Conservation (phyloP, 2,329 filamentous ascomycete species). For the Orbilia javanica region DNA sequence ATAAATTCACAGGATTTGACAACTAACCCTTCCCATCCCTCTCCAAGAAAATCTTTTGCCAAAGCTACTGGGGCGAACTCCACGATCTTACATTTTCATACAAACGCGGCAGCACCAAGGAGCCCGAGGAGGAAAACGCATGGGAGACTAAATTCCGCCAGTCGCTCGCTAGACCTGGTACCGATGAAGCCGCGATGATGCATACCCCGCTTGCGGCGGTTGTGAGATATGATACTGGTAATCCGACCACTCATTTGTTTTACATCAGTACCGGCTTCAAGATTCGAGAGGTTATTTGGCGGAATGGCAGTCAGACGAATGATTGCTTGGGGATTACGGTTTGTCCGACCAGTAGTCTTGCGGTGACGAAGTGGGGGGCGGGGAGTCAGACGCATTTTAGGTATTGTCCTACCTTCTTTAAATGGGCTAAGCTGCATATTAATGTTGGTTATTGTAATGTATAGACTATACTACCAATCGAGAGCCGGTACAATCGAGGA, state of each 20-base stretch:
- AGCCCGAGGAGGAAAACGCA: neutral
- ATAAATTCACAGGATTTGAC: too few relatives aligned
- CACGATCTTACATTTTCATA: constrained; percentile 22
- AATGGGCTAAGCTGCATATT: neutral
- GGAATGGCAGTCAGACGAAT: constrained; percentile 13
- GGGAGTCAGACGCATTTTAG: constrained; percentile 25
- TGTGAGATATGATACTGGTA: constrained; percentile 15
- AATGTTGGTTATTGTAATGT: too few relatives aligned
- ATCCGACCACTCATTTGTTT: constrained; percentile 16
- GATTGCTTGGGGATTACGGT: constrained; percentile 19
- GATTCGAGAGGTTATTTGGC: constrained; percentile 22
- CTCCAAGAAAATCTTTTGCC: constrained; percentile 26
- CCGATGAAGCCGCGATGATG: constrained; percentile 30
- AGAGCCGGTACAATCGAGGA: constrained; percentile 18
- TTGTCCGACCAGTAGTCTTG: constrained; percentile 12
- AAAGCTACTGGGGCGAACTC: constrained; percentile 24
- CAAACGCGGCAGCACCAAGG: neutral
- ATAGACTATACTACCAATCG: constrained; percentile 23
- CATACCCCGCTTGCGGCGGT: constrained; percentile 27
- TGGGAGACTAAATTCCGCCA: constrained; percentile 13
- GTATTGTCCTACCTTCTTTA: neutral
- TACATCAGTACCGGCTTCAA: constrained; percentile 18
- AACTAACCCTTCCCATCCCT: neutral
- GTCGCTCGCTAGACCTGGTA: constrained; percentile 12
- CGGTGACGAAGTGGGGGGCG: constrained; percentile 23